These are phyloP conservation scores for Coffea humblotiana DNA, from an alignment of 305 asterid genomes.

Conservation along the genomic window DNA sequence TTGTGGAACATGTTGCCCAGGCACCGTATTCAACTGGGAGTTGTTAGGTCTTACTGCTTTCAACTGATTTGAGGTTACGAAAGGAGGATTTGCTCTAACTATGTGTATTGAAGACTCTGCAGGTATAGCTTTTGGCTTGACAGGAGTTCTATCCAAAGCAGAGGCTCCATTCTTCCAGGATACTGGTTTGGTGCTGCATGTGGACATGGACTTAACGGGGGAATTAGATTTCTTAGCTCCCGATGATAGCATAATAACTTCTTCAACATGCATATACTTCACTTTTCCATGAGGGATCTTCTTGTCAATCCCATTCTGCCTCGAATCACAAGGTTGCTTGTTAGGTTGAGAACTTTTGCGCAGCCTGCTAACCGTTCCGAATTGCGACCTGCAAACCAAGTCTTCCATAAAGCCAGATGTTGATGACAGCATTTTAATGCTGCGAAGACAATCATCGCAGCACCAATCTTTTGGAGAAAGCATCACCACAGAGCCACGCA, in stretches of 20 bases:
- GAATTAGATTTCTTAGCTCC: neutral
- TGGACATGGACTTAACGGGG: neutral
- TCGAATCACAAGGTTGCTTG: neutral
- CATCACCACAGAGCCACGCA: neutral
- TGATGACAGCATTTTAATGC: neutral
- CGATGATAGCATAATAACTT: conserved; percentile 11
- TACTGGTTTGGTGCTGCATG: neutral
- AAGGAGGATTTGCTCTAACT: neutral
- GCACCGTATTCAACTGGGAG: conserved; percentile 2
- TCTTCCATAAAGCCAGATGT: neutral
- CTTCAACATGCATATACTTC: conserved; percentile 16
- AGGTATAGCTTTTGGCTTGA: neutral
- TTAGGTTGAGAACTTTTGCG: neutral
- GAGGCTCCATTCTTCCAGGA: neutral
- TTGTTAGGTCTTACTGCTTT: too few relatives aligned
- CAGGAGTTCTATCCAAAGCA: neutral
- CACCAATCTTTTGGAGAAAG: neutral
- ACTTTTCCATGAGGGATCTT: conserved; percentile 11
- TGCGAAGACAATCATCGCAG: neutral
- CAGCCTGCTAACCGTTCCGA: neutral
- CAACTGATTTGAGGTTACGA: neutral
- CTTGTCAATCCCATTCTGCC: conserved; percentile 2
- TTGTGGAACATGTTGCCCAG: neutral
- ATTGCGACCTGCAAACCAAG: neutral
- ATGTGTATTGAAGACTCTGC: neutral